These are phyloP conservation scores for Geotrichum candidum DNA, from an alignment of 1,139 yeast genomes.

Conservation along the genomic window DNA sequence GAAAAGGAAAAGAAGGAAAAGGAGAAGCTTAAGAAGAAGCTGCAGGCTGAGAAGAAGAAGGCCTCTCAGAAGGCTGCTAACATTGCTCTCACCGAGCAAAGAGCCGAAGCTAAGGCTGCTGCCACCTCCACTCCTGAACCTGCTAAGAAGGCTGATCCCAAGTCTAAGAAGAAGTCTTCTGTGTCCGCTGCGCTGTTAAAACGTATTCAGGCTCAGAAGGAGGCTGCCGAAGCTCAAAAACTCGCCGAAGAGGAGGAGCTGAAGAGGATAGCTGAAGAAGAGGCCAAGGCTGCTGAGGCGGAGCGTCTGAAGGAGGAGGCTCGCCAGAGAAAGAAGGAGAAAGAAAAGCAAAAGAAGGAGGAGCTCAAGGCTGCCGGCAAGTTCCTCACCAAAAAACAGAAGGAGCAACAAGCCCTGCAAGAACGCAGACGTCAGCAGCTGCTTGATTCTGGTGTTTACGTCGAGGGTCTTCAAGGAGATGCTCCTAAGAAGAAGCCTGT, in stretches of 20 bases:
- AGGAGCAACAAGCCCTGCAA: conserved; percentile 79
- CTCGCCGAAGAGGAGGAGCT: conserved; percentile 54
- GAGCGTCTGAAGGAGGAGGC: conserved; percentile 65
- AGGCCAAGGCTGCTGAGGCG: conserved; percentile 44
- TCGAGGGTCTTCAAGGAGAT: conserved; percentile 57
- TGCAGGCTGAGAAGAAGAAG: conserved; percentile 81
- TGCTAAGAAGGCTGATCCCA: conserved; percentile 26
- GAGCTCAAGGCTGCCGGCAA: conserved; percentile 93
- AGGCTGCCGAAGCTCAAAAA: conserved; percentile 66
- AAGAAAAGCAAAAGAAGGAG: conserved; percentile 71
- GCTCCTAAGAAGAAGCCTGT: conserved; percentile 59
- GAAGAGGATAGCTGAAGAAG: conserved; percentile 58
- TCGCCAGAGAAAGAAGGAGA: conserved; percentile 63
- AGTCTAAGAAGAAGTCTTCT: conserved; percentile 36
- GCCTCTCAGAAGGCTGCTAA: conserved; percentile 65
- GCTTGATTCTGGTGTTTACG: conserved; percentile 65
- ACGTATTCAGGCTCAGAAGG: conserved; percentile 80
- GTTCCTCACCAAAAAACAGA: conserved; percentile 76
- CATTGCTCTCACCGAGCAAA: conserved; percentile 41
- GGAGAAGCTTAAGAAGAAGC: conserved; percentile 86
- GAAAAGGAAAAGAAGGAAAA: conserved; percentile 96
- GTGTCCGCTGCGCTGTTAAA: conserved; percentile 46
- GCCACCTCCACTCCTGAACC: conserved; percentile 34
- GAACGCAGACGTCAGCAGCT: conserved; percentile 89
- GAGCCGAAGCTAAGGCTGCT: conserved; percentile 30